Evolutionary conservation across 1,139 yeast genomes (phyloP), one percentile per base, ranked within the genome.

Genomic region (Kurtzmaniella quercitrusa): DNA sequence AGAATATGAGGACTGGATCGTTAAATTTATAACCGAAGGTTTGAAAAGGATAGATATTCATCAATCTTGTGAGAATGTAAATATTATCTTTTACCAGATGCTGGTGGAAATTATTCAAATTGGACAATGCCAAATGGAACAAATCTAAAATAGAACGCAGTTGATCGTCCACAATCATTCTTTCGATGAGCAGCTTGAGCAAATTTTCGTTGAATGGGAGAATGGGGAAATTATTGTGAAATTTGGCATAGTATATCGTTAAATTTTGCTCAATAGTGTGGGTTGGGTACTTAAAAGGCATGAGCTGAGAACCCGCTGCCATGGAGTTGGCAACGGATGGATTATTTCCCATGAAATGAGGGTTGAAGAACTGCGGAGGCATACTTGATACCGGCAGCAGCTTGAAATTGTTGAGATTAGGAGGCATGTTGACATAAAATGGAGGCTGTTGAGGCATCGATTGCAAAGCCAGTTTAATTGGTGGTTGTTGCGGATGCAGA

Each of bases 181-280:
- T 14, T 3, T 39, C 38, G 5, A 42, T 33, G 7, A 38, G 35
- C 37, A 46, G 40, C 43, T 49, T 51, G 34, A 70, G 55, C 5
- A 61, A 65, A 35, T 54, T 59, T 42, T 69, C 71, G 48, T 74
- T 70, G 45, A 73, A 60, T 1, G 87, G 84, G 19, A 84, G 63
- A 0, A 83, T 63, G 5, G 88, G 87, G 54, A 81, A 76, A 21
- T 68, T 70, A 1, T 60, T 54, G 53, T 83, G 88, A 50, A 80
- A 70, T 42, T 68, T 73, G 22, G 69, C 59, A 54, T 80, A 83
- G 53, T 83, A 83, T 3, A 55, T 43, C 22, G 55, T 53, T 30
- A 70, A 48, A 45, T 65, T 64, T 22, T 47, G 43, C 11, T 57
- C 61, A 37, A 58, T 43, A 11, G 54, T 39, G 42, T 49, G 53